phyloP scores from a whole-genome alignment of 306 rosid genomes.

The Vachellia pachyceras region DNA sequence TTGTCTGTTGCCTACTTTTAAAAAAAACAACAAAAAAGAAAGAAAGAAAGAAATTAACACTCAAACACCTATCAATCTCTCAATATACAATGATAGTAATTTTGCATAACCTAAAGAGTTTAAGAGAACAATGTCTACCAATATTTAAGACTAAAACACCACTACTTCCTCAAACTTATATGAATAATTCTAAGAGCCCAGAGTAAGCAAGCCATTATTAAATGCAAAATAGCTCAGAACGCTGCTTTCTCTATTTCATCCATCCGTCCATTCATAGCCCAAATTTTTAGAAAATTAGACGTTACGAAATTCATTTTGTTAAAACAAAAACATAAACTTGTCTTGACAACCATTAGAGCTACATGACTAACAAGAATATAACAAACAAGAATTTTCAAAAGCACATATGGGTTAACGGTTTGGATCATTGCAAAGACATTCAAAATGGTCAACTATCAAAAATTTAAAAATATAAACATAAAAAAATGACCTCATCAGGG shows the following conservation, averaged over 20 bases:
- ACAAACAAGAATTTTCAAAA: neutral
- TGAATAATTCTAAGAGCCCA: neutral
- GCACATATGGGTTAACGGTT: neutral
- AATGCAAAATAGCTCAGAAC: no score
- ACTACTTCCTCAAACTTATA: neutral
- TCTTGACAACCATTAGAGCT: neutral
- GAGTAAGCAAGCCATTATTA: no score
- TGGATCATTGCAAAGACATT: neutral
- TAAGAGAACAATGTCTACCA: no score
- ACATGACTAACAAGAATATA: neutral
- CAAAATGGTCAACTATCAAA: neutral
- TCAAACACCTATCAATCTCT: no score
- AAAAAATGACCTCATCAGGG: neutral
- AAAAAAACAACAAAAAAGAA: no score
- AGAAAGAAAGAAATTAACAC: no score
- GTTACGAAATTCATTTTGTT: neutral
- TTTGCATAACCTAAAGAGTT: no score
- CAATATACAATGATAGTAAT: no score
- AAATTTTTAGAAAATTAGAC: neutral
- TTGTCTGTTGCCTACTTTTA: no score
- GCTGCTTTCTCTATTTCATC: neutral
- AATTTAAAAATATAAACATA: no score
- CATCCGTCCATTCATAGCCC: neutral
- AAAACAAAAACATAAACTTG: neutral
- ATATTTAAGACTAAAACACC: slow-evolving; percentile 15